Percentiles rank a stretch among this genome's conserved stretches.
Evolutionary conservation across 2,329 filamentous ascomycete genomes (phyloP).

Genomic region (Elsinoe necatrix): DNA sequence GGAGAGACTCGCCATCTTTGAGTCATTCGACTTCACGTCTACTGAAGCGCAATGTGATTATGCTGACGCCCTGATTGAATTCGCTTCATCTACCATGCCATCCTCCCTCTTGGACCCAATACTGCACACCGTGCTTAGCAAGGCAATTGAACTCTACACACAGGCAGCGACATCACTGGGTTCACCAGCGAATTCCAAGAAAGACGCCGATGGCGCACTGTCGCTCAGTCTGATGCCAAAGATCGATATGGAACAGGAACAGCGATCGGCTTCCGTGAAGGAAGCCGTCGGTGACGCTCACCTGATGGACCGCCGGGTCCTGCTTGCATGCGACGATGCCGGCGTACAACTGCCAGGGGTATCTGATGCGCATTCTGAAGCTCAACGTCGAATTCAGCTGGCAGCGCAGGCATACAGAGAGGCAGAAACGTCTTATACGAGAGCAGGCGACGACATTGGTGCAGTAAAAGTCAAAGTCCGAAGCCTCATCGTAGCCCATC

Average conservation of each 20-base stretch:
- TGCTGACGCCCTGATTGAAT: slow-evolving; percentile 48
- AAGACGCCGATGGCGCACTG: slow-evolving; percentile 2
- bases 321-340: not conserved
- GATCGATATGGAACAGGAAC: slow-evolving; percentile 1
- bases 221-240: not conserved
- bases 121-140: not conserved
- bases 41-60: slow-evolving; percentile 46
- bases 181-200: not conserved
- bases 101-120: not conserved
- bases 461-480: not conserved
- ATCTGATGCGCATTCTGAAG: not conserved
- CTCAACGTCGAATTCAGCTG: not conserved
- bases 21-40: slow-evolving; percentile 30
- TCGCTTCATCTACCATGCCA: slow-evolving; percentile 30
- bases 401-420: not conserved
- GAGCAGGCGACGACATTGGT: not conserved
- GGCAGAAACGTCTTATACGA: not conserved
- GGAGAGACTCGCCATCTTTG: slow-evolving; percentile 31
- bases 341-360: not conserved
- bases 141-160: not conserved
- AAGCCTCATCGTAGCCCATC: not conserved
- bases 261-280: not conserved
- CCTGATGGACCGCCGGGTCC: not conserved
- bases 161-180: not conserved
- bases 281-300: slow-evolving; percentile 3